Conservation (phyloP, 495 filamentous ascomycete species). For the Melanomma pulvis-pyrius region DNA sequence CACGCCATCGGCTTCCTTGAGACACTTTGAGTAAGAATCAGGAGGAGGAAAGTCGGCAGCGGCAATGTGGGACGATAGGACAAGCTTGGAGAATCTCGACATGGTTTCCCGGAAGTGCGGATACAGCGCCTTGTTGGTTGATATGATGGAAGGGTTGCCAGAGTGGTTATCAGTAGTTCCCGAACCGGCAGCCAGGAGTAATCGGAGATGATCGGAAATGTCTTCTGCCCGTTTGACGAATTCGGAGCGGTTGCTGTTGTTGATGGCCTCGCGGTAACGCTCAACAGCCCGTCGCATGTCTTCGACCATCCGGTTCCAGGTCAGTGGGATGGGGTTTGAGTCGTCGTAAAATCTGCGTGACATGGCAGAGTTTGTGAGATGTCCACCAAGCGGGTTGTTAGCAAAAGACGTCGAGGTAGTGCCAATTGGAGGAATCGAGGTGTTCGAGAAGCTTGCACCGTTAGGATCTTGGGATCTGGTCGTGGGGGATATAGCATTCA, state of each 20-base stretch:
- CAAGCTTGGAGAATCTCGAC: conserved; percentile 97
- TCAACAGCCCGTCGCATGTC: conserved; percentile 91
- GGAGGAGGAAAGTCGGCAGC: conserved; percentile 85
- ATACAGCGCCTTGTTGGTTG: conserved; percentile 92
- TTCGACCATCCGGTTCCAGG: conserved; percentile 84
- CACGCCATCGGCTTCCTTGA: conserved; percentile 94
- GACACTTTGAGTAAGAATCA: conserved; percentile 89
- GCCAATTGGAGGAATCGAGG: conserved; percentile 57
- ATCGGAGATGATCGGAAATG: conserved; percentile 92
- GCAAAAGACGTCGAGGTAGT: conserved; percentile 70
- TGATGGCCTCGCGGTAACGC: conserved; percentile 80
- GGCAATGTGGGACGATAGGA: conserved; percentile 97
- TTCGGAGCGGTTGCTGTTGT: conserved; percentile 76
- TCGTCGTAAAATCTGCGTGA: conserved; percentile 86
- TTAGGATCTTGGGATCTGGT: conserved; percentile 49
- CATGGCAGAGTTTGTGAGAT: conserved; percentile 59
- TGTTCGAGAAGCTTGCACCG: conserved; percentile 54
- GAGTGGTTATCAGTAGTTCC: conserved; percentile 98
- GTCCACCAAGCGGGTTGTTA: conserved; percentile 59
- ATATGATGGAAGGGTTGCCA: conserved; percentile 98
- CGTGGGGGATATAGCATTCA: conserved; percentile 62
- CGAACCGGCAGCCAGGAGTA: conserved; percentile 92
- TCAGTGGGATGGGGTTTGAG: conserved; percentile 69
- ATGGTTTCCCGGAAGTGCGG: conserved; percentile 99
- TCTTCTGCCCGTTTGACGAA: conserved; percentile 93